Base-by-base conservation (phyloP, 2,329 filamentous ascomycete genomes). In the Calonectria pauciramosa region DNA sequence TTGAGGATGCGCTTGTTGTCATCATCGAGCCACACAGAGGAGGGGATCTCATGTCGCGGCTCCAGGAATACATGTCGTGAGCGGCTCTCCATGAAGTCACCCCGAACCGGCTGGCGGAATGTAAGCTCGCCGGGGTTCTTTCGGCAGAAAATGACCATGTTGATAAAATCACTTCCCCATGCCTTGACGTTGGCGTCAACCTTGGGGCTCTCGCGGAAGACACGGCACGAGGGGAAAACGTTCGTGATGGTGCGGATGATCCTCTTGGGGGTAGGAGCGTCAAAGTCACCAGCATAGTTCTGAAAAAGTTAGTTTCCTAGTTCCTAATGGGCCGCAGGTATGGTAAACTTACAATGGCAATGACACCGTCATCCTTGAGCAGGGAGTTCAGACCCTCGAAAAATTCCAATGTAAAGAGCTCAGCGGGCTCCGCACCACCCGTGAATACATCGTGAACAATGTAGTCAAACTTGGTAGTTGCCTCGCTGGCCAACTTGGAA, bases 391-490 rank as follows among this genome's bases (percentile, higher is more conserved):
- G 88, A 7, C 93, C 92, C 68, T 90, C 85, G 54, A 99, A 86
- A 81, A 99, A 99, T 79, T 97, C 94, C 7, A 93, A 84, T 0
- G 96, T 99, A 85, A 99, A 99, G 10, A 99, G 91, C 10, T 93
- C 89, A 3, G 96, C 92, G 0, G 97, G 97, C 84, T 99, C 97
- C 0, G 96, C 96, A 68, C 97, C 97, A 30, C 97, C 97, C 0
- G 97, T 99, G 84, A 99, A 99, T 30, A 99, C 97, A 80, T 99
- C 97, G 84, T 99, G 97, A 69, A 99, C 90, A 82, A 99, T 97
- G 87, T 98, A 99, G 86, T 98, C 94, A 84, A 94, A 99, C 34
- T 88, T 88, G 60, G 87, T 84, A 10, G 85, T 83, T 71, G 86
- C 80, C 34, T 85, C 79, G 66, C 85, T 81, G 70, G 87, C 87